Base-by-base conservation (phyloP, 345 rosid species). In the Iberis pinnata region DNA sequence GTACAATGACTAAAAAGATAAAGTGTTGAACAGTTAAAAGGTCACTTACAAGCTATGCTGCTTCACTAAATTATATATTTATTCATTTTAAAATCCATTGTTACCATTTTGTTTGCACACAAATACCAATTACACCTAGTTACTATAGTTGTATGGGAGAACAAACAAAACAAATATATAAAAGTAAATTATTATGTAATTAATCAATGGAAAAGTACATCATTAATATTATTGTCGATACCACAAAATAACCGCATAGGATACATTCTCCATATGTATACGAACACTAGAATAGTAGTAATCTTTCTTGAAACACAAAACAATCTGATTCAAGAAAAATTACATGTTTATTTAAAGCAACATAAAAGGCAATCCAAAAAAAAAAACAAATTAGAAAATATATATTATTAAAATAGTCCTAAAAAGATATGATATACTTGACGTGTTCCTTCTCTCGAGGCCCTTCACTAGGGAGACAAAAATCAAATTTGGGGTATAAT, bases 251-350 rank as follows among this genome's bases (percentile, higher is more conserved):
- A 29, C 37, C 8, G 18, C 35, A 31, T 33, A 37, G 27, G 22
- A 58, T 43, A 25, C 35, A 48, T 22, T 17, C 43, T 45, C 42
- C 29, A 63, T 16, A 45, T 4, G 4, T 25, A 55, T 49, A 46
- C 29, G 40, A 63, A 38, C 39, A 49, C 17, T 47, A 58, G 2
- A 48, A 49, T n/a, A 41, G 33, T 29, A 26, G 40, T 41, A 26
- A 17, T 16, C n/a, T 20, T 56, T 40, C 36, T n/a, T n/a, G n/a
- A n/a, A n/a, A n/a, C n/a, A n/a, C 46, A 58, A 49, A 64, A 24
- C 8, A 12, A 48, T 65, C 48, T 29, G 37, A 58, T 18, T 65
- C 52, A 65, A 31, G 59, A 43, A 43, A 65, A 58, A 65, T n/a
- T n/a, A n/a, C n/a, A 58, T 31, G 11, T 45, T 51, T 66, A 65